Conservation (phyloP, 768 basidiomycete species). For the Lentinus tigrinus region DNA sequence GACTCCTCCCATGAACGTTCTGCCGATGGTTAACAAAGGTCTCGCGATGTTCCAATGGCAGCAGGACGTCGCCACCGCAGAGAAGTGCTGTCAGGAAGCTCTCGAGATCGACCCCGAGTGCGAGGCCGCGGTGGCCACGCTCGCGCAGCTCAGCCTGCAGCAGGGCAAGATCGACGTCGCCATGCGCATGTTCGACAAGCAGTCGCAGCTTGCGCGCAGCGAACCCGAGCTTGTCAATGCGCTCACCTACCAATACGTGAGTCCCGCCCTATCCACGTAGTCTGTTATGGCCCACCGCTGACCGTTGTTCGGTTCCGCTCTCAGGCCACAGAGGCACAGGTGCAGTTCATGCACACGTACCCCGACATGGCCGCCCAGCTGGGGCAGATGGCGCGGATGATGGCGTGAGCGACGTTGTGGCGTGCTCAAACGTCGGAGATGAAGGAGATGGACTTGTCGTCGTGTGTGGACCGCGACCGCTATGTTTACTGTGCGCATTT, state of each 20-base stretch:
- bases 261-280: conserved; percentile 25
- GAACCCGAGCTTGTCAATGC: conserved; percentile 84
- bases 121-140: conserved; percentile 93
- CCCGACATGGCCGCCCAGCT: conserved; percentile 81
- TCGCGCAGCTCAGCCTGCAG: conserved; percentile 91
- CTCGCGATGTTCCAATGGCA: conserved; percentile 95
- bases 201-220: conserved; percentile 83
- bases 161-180: conserved; percentile 87
- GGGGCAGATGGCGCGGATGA: conserved; percentile 45
- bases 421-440: neutral
- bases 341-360: conserved; percentile 80
- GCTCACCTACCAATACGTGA: conserved; percentile 75
- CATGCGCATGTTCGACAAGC: conserved; percentile 80
- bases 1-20: conserved; percentile 70
- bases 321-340: conserved; percentile 79
- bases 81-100: conserved; percentile 85
- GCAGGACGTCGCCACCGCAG: conserved; percentile 81
- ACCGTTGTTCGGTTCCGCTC: neutral
- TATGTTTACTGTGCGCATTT: neutral
- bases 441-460: neutral
- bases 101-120: conserved; percentile 88
- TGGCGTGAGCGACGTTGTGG: conserved; percentile 16
- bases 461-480: neutral
- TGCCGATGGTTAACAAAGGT: conserved; percentile 97
- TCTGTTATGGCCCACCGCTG: neutral